Base-by-base conservation (phyloP, 2,329 filamentous ascomycete genomes). In the Penicillium capsulatum region DNA sequence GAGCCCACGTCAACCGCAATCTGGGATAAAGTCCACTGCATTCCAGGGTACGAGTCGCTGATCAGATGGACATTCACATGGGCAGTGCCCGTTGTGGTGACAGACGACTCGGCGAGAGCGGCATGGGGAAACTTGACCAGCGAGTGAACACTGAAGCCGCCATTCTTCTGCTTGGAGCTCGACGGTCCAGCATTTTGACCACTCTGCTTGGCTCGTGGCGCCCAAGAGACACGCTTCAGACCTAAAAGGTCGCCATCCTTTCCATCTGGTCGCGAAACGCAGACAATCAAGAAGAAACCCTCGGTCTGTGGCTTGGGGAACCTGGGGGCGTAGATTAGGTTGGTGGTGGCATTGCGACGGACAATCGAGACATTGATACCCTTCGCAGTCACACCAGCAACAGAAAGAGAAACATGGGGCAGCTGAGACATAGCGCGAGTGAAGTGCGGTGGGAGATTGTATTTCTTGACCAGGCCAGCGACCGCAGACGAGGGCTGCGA, bases 241-340 rank as follows among this genome's bases (percentile, higher is more conserved):
- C 85, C 91, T 3, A 95, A 66, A 27, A 97, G 75, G 52, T 96
- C 87, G 43, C 91, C 87, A 5, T 68, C 76, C 1, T 70, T 70
- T 2, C 77, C 55, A 34, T 59, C 56, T 0, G 57, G 36, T 4
- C 51, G 49, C 26, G 57, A 47, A 22, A 51, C 54, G 5, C 81
- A 83, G 0, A 94, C 75, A 15, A 97, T 60, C 10, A 92, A 79
- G 64, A 98, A 97, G 77, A 83, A 97, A 0, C 90, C 90, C 59
- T 98, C 92, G 0, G 81, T 92, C 65, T 98, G 92, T 11, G 89
- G 81, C 66, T 98, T 98, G 1, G 91, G 91, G 67, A 94, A 97
- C 15, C 79, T 77, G 2, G 94, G 91, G 0, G 92, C 88, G 55
- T 83, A 95, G 59, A 96, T 84, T 45, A 74, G 69, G 58, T 84